Conservation (phyloP, 306 rosid species). For the Begonia peltatifolia region DNA sequence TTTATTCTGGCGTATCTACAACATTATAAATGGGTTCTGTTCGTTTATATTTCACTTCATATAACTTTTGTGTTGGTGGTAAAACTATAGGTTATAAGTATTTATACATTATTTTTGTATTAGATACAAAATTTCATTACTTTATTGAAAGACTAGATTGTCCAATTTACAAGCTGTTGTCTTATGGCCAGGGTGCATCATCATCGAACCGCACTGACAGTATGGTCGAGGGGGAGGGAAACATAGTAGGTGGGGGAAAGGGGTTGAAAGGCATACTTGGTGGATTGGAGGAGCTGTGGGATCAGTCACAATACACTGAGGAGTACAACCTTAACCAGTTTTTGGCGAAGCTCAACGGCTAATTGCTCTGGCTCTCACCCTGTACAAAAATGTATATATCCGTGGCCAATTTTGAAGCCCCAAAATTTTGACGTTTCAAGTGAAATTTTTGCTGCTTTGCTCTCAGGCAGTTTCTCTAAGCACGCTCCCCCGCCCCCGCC, state of each 20-base stretch:
- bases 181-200: constrained; percentile 34
- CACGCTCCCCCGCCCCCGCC: background rate
- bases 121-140: no score
- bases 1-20: no score
- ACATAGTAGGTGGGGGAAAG: constrained; percentile 48
- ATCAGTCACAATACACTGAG: constrained; percentile 82
- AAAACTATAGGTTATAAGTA: no score
- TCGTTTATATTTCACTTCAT: no score
- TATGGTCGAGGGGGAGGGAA: constrained; percentile 34
- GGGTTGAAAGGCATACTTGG: constrained; percentile 90
- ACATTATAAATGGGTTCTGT: no score
- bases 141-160: background rate
- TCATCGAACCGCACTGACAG: constrained; percentile 33
- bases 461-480: background rate
- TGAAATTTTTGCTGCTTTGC: constrained; percentile 1
- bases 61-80: no score
- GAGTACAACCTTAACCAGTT: constrained; percentile 85
- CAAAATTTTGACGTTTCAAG: constrained; percentile 29
- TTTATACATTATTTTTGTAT: no score
- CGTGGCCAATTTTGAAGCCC: constrained; percentile 14
- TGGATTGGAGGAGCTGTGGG: constrained; percentile 94
- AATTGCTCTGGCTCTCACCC: constrained; percentile 7
- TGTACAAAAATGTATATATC: constrained; percentile 23
- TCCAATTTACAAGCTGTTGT: background rate
- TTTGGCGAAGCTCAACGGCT: constrained; percentile 86